A percentile compares a stretch with the other conserved stretches of the same genome.
These are phyloP conservation scores for Endothia cerciana DNA, from an alignment of 2,329 filamentous ascomycete genomes.

Conservation along the genomic window DNA sequence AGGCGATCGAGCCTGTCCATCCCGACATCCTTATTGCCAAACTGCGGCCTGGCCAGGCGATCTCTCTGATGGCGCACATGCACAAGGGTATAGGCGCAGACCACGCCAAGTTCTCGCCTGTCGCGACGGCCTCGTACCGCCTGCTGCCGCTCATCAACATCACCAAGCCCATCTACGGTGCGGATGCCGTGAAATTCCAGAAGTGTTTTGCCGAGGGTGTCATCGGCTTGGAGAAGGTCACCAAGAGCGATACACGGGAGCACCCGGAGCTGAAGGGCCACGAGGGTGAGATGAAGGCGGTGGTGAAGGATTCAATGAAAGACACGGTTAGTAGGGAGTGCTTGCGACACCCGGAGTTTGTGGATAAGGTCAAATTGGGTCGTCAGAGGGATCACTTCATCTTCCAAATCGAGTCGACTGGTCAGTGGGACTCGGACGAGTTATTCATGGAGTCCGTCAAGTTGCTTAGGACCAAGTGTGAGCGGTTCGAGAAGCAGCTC, in stretches of 20 bases:
- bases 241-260: conserved; percentile 64
- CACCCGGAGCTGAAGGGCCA: conserved; percentile 73
- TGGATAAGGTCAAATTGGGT: conserved; percentile 93
- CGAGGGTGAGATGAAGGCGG: conserved; percentile 82
- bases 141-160: conserved; percentile 89
- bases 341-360: conserved; percentile 88
- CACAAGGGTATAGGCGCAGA: conserved; percentile 93
- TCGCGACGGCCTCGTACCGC: conserved; percentile 91
- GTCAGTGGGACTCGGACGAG: conserved; percentile 92
- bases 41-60: conserved; percentile 85
- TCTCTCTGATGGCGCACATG: conserved; percentile 88
- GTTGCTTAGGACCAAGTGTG: conserved; percentile 83
- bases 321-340: conserved; percentile 96
- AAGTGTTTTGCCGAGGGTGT: conserved; percentile 89
- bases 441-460: conserved; percentile 90
- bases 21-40: conserved; percentile 95
- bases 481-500: conserved; percentile 72
- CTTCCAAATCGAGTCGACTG: conserved; percentile 91
- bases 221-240: conserved; percentile 76
- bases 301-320: conserved; percentile 85
- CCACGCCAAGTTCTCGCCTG: conserved; percentile 96
- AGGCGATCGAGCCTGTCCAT: conserved; percentile 76
- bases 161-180: conserved; percentile 78
- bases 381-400: conserved; percentile 95
- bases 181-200: conserved; percentile 86